Evolutionary conservation across 2,329 filamentous ascomycete species (phyloP), one percentile per base, ranked within the genome.

Genomic region (Incumbomyces lentus): DNA sequence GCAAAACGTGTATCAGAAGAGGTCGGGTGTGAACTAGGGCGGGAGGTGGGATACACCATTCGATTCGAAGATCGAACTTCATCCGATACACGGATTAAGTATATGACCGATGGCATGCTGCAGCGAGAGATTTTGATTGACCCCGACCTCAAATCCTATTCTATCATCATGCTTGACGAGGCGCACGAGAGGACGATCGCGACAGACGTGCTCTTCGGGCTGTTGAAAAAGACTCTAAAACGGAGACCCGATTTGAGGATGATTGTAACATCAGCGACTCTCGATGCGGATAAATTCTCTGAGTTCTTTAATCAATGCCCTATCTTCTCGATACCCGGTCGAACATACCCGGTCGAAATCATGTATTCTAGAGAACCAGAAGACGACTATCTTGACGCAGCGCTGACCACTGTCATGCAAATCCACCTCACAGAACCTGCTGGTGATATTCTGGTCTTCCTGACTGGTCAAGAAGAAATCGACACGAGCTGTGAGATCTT

Each of bases 31-130:
- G 76, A 82, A 53, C 75, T 96, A 11, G 92, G 92, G 30, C 81
- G 89, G 47, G 89, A 95, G 62, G 90, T 98, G 52, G 92, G 92
- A 46, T 98, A 98, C 63, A 95, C 86, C 6, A 95, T 98, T 61
- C 86, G 92, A 62, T 98, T 98, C 62, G 92, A 98, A 61, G 92
- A 98, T 67, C 85, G 82, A 62, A 95, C 90, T 0, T 86, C 82
- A 53, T 80, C 86, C 1, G 76, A 82, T 14, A 98, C 92, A 1
- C 86, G 82, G 60, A 95, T 98, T 71, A 98, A 98, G 70, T 98
- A 98, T 69, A 95, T 98, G 90, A 98, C 92, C 13, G 92, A 98
- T 59, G 92, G 92, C 65, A 96, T 96, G 86, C 77, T 98, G 62
- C 82, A 95, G 68, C 79, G 92, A 70, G 92, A 98, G 68, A 88